Base-by-base conservation (phyloP, 768 basidiomycete genomes). In the Podaxis mareebaensis region DNA sequence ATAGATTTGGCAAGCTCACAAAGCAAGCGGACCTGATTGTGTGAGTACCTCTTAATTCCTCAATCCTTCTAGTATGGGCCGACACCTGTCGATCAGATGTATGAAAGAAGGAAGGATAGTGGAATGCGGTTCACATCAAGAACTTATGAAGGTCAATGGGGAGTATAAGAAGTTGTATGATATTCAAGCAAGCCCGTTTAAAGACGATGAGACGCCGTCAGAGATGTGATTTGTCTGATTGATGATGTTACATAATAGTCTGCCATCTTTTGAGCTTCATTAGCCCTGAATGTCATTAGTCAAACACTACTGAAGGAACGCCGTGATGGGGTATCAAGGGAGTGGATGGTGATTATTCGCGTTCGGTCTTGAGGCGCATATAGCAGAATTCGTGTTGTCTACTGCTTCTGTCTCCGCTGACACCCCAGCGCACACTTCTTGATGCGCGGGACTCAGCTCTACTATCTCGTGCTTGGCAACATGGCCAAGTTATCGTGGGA, bases 1-100 rank as follows among this genome's bases (percentile, higher is more conserved):
- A 89, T 66, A 76, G 83, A 3, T 85, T 85, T 61, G 79, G 79
- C 1, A 77, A 81, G 59, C 73, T 86, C 13, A 82, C 78, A 0
- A 79, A 76, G 56, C 68, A 79, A 13, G 86, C 84, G 1, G 83
- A 86, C 70, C 69, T 78, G 1, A 82, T 86, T 58, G 63, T 88
- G 85, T 86, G 65, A 54, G 83, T 44, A n/a, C 15, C 15, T 15
- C 72, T 38, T 11, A 64, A 58, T 51, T 28, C 53, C 30, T 11
- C 2, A n/a, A 44, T 48, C 4, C 24, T 52, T 55, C 64, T 30
- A 49, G 55, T 58, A 49, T 55, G 33, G 57, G 22, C 38, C 22
- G 26, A 30, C 4, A 30, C 44, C 36, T 26, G n/a, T 36, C 53
- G 13, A 12, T n/a, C 61, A 82, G 81, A 39, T 81, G 77, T 64